Percentiles rank a stretch among this genome's conserved stretches.
Conservation (phyloP, 768 basidiomycete genomes). For the Fomitopsis pulvina region DNA sequence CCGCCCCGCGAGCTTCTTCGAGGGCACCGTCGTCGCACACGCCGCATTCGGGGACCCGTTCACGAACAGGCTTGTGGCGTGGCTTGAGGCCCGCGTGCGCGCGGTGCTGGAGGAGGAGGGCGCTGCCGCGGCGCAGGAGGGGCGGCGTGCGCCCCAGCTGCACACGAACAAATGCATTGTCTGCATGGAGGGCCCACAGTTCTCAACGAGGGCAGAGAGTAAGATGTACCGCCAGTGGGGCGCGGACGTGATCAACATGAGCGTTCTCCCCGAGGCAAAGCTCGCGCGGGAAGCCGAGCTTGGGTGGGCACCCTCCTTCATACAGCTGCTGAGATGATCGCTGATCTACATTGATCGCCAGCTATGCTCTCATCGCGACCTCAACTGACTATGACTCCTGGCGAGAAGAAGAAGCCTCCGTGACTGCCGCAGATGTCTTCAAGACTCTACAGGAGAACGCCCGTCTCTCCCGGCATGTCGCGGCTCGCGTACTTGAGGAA, state of each 20-base stretch:
- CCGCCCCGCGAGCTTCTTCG: conserved; percentile 85
- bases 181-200: conserved; percentile 97
- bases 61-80: conserved; percentile 51
- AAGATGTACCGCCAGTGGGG: conserved; percentile 92
- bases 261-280: conserved; percentile 94
- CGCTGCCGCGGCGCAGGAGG: conserved; percentile 12
- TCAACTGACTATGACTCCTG: conserved; percentile 96
- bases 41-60: conserved; percentile 94
- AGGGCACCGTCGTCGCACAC: conserved; percentile 83
- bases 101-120: conserved; percentile 44
- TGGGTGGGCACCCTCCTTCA: conserved; percentile 45
- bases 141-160: conserved; percentile 57
- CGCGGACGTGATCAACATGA: conserved; percentile 96
- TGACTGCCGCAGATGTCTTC: conserved; percentile 89
- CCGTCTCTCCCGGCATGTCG: conserved; percentile 74
- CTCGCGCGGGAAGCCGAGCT: conserved; percentile 93
- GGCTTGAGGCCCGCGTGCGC: conserved; percentile 61
- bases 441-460: conserved; percentile 86
- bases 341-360: conserved; percentile 23
- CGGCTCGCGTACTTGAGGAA: conserved; percentile 61
- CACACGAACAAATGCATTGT: conserved; percentile 83
- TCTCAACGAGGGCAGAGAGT: conserved; percentile 97
- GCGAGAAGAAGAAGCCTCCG: conserved; percentile 72
- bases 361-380: conserved; percentile 88
- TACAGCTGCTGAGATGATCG: background rate